Evolutionary conservation across 768 basidiomycete species (phyloP), one percentile per base, ranked within the genome.

Genomic region (Pisolithus sp.): DNA sequence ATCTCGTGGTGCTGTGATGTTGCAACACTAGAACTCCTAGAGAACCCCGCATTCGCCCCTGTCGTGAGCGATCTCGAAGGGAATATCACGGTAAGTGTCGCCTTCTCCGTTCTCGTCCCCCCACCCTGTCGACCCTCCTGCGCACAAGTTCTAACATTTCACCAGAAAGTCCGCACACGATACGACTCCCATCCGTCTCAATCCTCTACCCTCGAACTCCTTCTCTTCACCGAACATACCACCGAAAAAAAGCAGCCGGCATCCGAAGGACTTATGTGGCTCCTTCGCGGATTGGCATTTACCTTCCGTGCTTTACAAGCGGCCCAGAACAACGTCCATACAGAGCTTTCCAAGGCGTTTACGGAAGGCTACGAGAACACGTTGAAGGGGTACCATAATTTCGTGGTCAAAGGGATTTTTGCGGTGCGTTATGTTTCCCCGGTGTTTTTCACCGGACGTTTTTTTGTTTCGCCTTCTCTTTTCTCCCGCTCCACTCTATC

Each of bases 201-300:
- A 54, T 92, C 87, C 5, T 67, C 70, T 26, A 97, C 96, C 1
- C 79, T 99, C 24, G 90, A 99, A 71, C 71, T 76, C 45, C 81
- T 99, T 24, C 83, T 93, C 5, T 76, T 77, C 62, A 86, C 86
- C 61, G 96, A 98, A 71, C 85, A 89, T 68, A 71, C 34, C 34
- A 34, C 70, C 21, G 88, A 92, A 71, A 91, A 93, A 79, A 93
- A 93, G 69, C 79, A 81, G 15, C 78, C 80, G 0, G 92, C 95
- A 2, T 96, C 94, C 0, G 86, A 94, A 63, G 93, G 92, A 15
- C 78, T 97, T 50, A 71, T 97, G 70, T 99, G 96, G 96, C 79
- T 99, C 46, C 77, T 93, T 45, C 83, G 93, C 28, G 96, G 93
- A 3, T 80, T 94, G 48, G 80, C 82, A 26, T 99, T 99, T 75